Evolutionary conservation across 2,329 filamentous ascomycete species (phyloP).

Genomic region (Aspergillus pseudoglaucus): DNA sequence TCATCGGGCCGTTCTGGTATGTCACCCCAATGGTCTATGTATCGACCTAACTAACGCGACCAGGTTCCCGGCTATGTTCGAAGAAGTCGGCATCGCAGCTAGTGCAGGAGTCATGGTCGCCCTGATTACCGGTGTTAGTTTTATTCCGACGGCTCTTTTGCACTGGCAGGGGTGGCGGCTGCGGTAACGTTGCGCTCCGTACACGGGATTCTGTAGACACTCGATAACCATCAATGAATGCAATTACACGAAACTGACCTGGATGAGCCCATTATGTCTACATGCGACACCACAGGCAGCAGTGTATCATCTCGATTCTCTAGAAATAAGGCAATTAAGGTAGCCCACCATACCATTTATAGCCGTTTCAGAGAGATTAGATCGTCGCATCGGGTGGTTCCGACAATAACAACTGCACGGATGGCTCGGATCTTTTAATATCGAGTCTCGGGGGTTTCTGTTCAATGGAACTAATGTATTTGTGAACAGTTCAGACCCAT

Average conservation of each 20-base stretch:
- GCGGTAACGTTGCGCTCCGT: background rate
- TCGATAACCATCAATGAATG: too few species aligned
- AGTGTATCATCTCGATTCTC: background rate
- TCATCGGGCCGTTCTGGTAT: slow-evolving; percentile 31
- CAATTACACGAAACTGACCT: background rate
- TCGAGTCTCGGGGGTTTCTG: background rate
- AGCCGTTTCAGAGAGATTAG: background rate
- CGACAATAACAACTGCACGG: background rate
- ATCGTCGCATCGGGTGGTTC: background rate
- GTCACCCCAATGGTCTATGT: background rate
- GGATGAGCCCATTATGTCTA: background rate
- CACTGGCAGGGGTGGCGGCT: slow-evolving; percentile 33
- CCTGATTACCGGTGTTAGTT: slow-evolving; percentile 23
- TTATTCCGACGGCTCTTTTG: slow-evolving; percentile 21
- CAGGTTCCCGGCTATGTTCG: slow-evolving; percentile 29
- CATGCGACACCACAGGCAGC: background rate
- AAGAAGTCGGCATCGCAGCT: slow-evolving; percentile 22
- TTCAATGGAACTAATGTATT: background rate
- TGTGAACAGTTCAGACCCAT: too few species aligned
- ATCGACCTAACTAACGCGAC: slow-evolving; percentile 1
- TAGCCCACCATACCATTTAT: background rate
- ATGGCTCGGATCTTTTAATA: background rate
- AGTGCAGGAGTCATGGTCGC: slow-evolving; percentile 22
- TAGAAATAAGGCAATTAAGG: background rate
- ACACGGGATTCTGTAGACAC: too few species aligned